Conservation (phyloP, 495 filamentous ascomycete species). For the Hypoxylon fragiforme region DNA sequence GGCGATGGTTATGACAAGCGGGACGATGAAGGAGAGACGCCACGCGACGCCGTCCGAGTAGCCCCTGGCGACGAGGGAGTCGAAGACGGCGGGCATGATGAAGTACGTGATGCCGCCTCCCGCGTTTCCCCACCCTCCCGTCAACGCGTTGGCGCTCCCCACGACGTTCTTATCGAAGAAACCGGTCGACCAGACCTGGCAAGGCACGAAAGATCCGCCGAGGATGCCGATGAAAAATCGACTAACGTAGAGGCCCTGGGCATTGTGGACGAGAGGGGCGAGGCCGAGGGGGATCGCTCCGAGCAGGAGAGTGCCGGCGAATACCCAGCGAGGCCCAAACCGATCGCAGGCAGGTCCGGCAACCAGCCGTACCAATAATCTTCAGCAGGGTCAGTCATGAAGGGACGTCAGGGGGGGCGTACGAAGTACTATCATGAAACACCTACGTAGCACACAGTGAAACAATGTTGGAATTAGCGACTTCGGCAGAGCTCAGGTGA, state of each 20-base stretch:
- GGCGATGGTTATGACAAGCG: constrained; percentile 72
- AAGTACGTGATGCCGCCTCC: constrained; percentile 90
- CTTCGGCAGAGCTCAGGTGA: constrained; percentile 66
- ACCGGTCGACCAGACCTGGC: constrained; percentile 93
- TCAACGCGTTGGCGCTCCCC: constrained; percentile 84
- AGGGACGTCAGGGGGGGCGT: too few relatives aligned
- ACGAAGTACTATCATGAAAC: not conserved
- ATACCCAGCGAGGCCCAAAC: constrained; percentile 80
- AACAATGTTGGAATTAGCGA: constrained; percentile 91
- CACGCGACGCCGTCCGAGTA: constrained; percentile 71
- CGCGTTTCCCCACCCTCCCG: constrained; percentile 85
- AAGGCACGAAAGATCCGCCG: constrained; percentile 88
- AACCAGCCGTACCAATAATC: constrained; percentile 77
- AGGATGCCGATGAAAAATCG: constrained; percentile 95
- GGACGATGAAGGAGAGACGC: constrained; percentile 83
- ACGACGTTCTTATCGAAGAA: constrained; percentile 97
- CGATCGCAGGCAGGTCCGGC: constrained; percentile 84
- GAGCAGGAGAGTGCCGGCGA: constrained; percentile 71
- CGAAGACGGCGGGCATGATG: constrained; percentile 90
- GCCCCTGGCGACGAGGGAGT: constrained; percentile 69
- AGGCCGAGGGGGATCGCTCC: constrained; percentile 83
- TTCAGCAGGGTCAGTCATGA: constrained; percentile 36
- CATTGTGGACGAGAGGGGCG: constrained; percentile 73
- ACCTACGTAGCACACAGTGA: constrained; percentile 83
- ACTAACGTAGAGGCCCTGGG: constrained; percentile 71